Percentiles rank a stretch among this genome's conserved stretches.
phyloP scores from a whole-genome alignment of 192 early-diverging fungal genomes.

The Obelidium mucronatum region DNA sequence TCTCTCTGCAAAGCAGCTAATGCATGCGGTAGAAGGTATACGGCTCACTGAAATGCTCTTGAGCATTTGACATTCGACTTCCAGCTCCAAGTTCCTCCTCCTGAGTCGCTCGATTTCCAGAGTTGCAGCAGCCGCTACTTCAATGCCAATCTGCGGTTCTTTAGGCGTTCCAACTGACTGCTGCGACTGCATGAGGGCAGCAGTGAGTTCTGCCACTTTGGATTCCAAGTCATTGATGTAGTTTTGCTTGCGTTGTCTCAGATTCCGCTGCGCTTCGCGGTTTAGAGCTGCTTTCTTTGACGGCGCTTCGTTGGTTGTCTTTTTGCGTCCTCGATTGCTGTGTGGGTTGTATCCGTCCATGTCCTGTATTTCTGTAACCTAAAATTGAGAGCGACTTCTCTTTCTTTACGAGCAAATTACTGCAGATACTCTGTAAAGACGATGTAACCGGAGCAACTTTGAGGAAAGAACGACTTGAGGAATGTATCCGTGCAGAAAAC shows the following conservation, averaged over 20 bases:
- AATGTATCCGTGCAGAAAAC: too few relatives aligned
- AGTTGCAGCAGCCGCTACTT: too few relatives aligned
- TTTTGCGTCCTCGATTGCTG: constrained; percentile 3
- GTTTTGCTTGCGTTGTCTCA: neutral
- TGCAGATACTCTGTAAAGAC: too few relatives aligned
- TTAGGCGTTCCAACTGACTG: neutral
- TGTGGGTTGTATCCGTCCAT: constrained; percentile 4
- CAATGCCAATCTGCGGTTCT: too few relatives aligned
- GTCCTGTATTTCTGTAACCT: too few relatives aligned
- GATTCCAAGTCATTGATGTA: neutral
- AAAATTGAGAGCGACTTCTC: too few relatives aligned
- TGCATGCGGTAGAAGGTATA: neutral
- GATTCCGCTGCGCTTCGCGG: neutral
- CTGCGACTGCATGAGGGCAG: neutral
- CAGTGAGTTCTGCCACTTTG: neutral
- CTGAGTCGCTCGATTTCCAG: neutral
- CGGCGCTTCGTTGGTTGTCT: neutral
- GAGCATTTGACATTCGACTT: constrained; percentile 1
- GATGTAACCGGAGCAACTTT: too few relatives aligned
- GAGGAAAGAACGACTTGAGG: too few relatives aligned
- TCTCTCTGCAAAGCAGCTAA: neutral
- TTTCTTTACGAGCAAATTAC: too few relatives aligned
- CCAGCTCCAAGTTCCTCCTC: neutral
- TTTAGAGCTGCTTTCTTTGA: constrained; percentile 7
- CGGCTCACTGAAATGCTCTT: neutral